These are phyloP conservation scores for Fusarium burgessii DNA, from an alignment of 2,329 filamentous ascomycete genomes.

Conservation along the genomic window DNA sequence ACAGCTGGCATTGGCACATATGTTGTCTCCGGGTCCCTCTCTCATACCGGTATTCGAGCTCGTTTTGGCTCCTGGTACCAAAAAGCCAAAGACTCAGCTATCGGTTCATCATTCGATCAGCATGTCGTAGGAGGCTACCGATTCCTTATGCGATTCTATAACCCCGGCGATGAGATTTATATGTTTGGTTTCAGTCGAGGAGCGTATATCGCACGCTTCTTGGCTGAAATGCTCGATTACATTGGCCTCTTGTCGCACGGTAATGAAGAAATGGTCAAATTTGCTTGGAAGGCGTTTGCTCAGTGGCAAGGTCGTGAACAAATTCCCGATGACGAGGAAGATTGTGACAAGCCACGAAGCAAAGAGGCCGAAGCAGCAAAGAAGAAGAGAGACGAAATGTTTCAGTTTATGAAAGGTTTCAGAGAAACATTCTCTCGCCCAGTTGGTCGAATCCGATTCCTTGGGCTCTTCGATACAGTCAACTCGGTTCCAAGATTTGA, in stretches of 20 bases:
- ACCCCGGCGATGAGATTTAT: conserved; percentile 73
- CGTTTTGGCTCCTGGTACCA: conserved; percentile 74
- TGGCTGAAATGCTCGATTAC: conserved; percentile 87
- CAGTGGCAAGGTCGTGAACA: conserved; percentile 75
- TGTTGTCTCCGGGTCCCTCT: conserved; percentile 69
- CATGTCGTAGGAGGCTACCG: conserved; percentile 88
- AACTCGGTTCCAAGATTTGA: conserved; percentile 85
- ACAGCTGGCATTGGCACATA: conserved; percentile 79
- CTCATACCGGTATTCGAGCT: conserved; percentile 66
- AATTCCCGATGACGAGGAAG: conserved; percentile 54
- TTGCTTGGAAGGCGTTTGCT: conserved; percentile 85
- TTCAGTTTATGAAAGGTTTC: conserved; percentile 81
- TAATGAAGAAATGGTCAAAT: conserved; percentile 86
- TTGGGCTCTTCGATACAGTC: conserved; percentile 86
- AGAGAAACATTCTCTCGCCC: conserved; percentile 84
- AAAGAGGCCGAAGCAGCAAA: conserved; percentile 56
- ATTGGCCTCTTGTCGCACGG: conserved; percentile 83
- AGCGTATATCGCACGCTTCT: conserved; percentile 78
- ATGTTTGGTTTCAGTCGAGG: conserved; percentile 82
- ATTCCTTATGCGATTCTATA: conserved; percentile 81
- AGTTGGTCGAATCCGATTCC: conserved; percentile 77
- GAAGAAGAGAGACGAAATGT: conserved; percentile 66
- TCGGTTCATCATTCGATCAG: conserved; percentile 83
- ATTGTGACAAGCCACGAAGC: neutral
- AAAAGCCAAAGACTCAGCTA: conserved; percentile 81